Evolutionary conservation across 352 stramenopile genomes (phyloP).

Genomic region (Thalassiosira oceanica): DNA sequence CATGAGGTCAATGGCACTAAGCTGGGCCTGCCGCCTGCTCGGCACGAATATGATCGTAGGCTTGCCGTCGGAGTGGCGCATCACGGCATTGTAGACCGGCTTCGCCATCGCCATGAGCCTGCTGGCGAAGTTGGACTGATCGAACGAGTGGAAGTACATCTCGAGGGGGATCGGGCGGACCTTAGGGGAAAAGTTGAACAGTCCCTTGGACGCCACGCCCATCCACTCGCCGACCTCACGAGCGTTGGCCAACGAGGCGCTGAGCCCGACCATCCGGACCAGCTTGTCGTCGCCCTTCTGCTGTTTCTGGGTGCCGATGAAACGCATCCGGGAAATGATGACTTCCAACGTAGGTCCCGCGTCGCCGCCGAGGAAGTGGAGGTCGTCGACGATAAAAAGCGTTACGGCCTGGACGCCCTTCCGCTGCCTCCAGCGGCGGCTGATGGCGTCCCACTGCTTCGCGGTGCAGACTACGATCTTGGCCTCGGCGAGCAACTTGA

Average conservation of each 20-base stretch:
- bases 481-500: slow-evolving; percentile 86
- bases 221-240: slow-evolving; percentile 96
- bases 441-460: slow-evolving; percentile 98
- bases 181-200: too few species aligned
- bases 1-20: slow-evolving; percentile 97
- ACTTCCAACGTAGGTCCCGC: slow-evolving; percentile 92
- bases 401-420: slow-evolving; percentile 74
- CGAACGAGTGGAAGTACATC: too few species aligned
- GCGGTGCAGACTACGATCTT: slow-evolving; percentile 97
- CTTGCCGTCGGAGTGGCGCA: slow-evolving; percentile 90
- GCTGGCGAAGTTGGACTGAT: too few species aligned
- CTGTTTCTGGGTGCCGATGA: slow-evolving; percentile 79
- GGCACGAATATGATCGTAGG: slow-evolving; percentile 97
- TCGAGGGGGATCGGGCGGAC: too few species aligned
- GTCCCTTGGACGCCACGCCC: slow-evolving; percentile 83
- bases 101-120: slow-evolving; percentile 99
- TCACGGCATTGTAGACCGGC: slow-evolving; percentile 95
- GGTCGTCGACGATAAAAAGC: slow-evolving; percentile 96
- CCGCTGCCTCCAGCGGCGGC: slow-evolving; percentile 85
- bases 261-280: slow-evolving; percentile 92
- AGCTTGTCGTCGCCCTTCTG: slow-evolving; percentile 32
- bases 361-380: slow-evolving; percentile 93
- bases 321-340: slow-evolving; percentile 88
- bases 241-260: slow-evolving; percentile 94
- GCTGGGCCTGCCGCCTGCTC: slow-evolving; percentile 94